A percentile compares a stretch with the other conserved stretches of the same genome.
These are phyloP conservation scores for Dentipellis sp. DNA, from an alignment of 768 basidiomycete genomes.

Conservation along the genomic window DNA sequence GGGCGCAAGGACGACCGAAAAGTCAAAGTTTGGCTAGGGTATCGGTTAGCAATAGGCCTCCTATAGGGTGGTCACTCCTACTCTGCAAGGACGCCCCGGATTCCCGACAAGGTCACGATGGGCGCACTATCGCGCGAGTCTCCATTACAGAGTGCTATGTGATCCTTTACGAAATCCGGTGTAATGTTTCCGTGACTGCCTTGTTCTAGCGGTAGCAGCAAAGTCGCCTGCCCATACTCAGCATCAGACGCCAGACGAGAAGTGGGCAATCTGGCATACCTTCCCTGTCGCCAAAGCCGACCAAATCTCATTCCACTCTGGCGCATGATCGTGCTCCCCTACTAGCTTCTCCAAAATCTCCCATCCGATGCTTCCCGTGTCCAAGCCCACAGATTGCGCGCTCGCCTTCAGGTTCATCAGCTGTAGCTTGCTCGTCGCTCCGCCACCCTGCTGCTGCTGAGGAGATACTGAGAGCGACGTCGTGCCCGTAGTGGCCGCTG, in stretches of 20 bases:
- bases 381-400: conserved; percentile 59
- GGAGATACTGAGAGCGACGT: conserved; percentile 27
- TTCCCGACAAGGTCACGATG: conserved; percentile 73
- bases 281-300: conserved; percentile 51
- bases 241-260: neutral
- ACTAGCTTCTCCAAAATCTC: conserved; percentile 68
- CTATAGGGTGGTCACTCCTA: conserved; percentile 24
- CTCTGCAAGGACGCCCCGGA: conserved; percentile 63
- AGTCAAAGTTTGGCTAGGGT: conserved; percentile 26
- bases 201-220: conserved; percentile 68
- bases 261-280: conserved; percentile 27
- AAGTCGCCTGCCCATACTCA: conserved; percentile 46
- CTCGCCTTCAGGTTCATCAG: conserved; percentile 66
- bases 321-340: conserved; percentile 35
- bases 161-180: conserved; percentile 73
- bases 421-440: conserved; percentile 61
- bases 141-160: conserved; percentile 60
- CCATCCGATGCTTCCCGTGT: conserved; percentile 60
- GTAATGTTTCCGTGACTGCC: conserved; percentile 49
- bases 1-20: conserved; percentile 36
- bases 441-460: conserved; percentile 40
- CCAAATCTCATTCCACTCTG: conserved; percentile 70
- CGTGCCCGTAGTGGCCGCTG: conserved; percentile 32
- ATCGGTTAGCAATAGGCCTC: conserved; percentile 2
- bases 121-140: conserved; percentile 35